A percentile compares a stretch with the other conserved stretches of the same genome.
phyloP scores from a whole-genome alignment of 352 stramenopile genomes.

The Globisporangium polare region DNA sequence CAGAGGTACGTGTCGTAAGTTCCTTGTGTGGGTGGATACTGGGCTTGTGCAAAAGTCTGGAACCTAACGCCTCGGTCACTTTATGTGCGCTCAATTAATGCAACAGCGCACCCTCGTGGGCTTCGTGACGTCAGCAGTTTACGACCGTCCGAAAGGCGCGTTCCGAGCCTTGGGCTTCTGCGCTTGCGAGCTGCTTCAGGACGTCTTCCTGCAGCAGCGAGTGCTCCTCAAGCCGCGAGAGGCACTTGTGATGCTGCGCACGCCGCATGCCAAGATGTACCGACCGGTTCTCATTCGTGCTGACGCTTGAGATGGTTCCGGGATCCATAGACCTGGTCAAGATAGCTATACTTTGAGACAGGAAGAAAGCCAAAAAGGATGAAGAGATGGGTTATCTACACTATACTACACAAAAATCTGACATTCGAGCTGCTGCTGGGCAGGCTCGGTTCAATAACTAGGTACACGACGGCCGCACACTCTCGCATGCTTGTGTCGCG shows the following conservation, averaged over 20 bases:
- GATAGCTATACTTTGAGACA: neutral
- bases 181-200: slow-evolving; percentile 56
- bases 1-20: slow-evolving; percentile 1
- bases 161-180: slow-evolving; percentile 67
- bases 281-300: slow-evolving; percentile 28
- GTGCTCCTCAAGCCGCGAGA: slow-evolving; percentile 1
- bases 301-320: neutral
- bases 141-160: slow-evolving; percentile 66
- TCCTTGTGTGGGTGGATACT: neutral
- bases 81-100: neutral
- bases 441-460: slow-evolving; percentile 14
- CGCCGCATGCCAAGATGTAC: slow-evolving; percentile 40
- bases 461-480: slow-evolving; percentile 2
- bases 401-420: slow-evolving; percentile 23
- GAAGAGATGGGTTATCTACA: slow-evolving; percentile 6
- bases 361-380: slow-evolving; percentile 6
- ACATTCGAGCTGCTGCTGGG: slow-evolving; percentile 4
- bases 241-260: slow-evolving; percentile 48
- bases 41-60: neutral
- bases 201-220: slow-evolving; percentile 35
- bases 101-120: slow-evolving; percentile 42
- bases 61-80: neutral
- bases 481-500: slow-evolving; percentile 3
- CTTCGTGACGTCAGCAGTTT: slow-evolving; percentile 73
- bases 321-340: neutral